Percentiles rank a stretch among this genome's conserved stretches.
Conservation (phyloP, 2,329 filamentous ascomycete species). For the Epichloe glyceriae region DNA sequence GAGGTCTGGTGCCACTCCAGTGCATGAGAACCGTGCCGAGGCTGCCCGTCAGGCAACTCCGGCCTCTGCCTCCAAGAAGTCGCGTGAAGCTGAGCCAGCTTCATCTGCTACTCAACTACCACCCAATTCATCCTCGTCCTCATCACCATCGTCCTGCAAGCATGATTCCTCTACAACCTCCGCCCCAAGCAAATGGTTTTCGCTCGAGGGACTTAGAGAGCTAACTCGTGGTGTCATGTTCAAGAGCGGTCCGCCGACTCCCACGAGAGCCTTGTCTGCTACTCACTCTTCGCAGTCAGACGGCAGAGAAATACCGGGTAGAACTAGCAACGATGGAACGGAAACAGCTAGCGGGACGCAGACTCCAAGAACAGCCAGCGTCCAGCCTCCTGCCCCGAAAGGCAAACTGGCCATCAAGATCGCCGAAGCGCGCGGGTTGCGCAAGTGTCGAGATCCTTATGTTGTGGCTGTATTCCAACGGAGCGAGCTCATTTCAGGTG, state of each 20-base stretch:
- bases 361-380: slow-evolving; percentile 38
- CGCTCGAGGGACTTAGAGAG: slow-evolving; percentile 61
- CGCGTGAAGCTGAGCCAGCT: not conserved
- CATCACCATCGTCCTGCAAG: slow-evolving; percentile 20
- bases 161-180: slow-evolving; percentile 33
- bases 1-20: not conserved
- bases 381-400: slow-evolving; percentile 58
- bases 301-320: slow-evolving; percentile 25
- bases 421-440: slow-evolving; percentile 67
- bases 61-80: not conserved
- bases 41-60: not conserved
- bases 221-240: slow-evolving; percentile 65
- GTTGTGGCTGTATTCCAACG: slow-evolving; percentile 94
- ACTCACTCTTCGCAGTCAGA: slow-evolving; percentile 40
- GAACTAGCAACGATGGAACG: slow-evolving; percentile 28
- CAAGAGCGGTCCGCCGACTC: slow-evolving; percentile 90
- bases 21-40: not conserved
- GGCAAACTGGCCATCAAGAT: slow-evolving; percentile 88
- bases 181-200: slow-evolving; percentile 41
- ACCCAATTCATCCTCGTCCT: slow-evolving; percentile 2
- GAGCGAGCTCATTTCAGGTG: slow-evolving; percentile 88
- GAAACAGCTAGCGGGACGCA: slow-evolving; percentile 35
- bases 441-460: slow-evolving; percentile 78
- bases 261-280: slow-evolving; percentile 71
- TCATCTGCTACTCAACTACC: slow-evolving; percentile 1